These are phyloP conservation scores for Mortierella antarctica DNA, from an alignment of 192 early-diverging fungal genomes.

Conservation along the genomic window DNA sequence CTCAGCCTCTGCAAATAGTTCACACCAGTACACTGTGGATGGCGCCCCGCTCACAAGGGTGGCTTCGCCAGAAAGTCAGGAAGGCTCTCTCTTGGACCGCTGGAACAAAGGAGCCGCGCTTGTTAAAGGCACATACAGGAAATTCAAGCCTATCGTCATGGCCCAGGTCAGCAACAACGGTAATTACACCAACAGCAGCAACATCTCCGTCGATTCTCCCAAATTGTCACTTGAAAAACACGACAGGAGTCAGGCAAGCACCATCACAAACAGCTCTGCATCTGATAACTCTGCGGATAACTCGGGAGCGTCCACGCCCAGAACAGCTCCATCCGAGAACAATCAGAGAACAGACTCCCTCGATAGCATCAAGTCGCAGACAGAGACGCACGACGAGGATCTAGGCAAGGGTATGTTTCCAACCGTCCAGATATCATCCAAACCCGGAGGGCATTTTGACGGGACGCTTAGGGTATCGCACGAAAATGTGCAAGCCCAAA, in stretches of 20 bases:
- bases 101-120: constrained; percentile 26
- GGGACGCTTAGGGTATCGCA: constrained; percentile 34
- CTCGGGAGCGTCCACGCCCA: background rate
- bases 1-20: background rate
- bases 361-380: constrained; percentile 7
- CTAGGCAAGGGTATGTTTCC: constrained; percentile 28
- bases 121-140: constrained; percentile 22
- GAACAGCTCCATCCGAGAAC: background rate
- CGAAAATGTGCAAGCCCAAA: constrained; percentile 48
- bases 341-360: constrained; percentile 7
- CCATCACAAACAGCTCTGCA: background rate
- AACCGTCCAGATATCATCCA: constrained; percentile 37
- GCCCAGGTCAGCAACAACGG: constrained; percentile 18
- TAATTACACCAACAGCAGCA: background rate
- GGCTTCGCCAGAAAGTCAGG: constrained; percentile 1
- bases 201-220: constrained; percentile 7
- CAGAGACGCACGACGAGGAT: constrained; percentile 17
- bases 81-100: background rate
- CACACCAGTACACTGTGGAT: background rate
- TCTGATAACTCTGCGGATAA: constrained; percentile 15
- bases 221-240: background rate
- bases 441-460: constrained; percentile 45
- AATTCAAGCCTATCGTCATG: constrained; percentile 43
- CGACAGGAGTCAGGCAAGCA: background rate
- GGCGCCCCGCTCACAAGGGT: background rate